Evolutionary conservation across 2,329 filamentous ascomycete genomes (phyloP), one percentile per base, ranked within the genome.

Genomic region (Madurella mycetomatis): DNA sequence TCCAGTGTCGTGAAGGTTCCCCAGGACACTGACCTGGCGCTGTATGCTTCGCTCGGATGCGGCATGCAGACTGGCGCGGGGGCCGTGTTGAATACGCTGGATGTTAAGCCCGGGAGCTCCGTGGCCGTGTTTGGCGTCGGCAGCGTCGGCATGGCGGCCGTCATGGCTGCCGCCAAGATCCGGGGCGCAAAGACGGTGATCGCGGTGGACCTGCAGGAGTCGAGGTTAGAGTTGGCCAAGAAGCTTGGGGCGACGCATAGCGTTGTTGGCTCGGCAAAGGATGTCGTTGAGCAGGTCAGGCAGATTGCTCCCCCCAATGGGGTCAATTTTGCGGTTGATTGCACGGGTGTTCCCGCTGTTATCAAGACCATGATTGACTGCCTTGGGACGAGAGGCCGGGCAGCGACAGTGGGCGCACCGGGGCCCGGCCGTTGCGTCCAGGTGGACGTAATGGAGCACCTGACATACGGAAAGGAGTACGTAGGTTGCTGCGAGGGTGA

Each of bases 351-450:
- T 59, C 64, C 74, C 65, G 57, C 68, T 62, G 65, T 77, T 58
- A 69, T 78, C 64, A 66, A 66, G 32, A 72, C 68, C 19, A 77
- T 77, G 69, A 72, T 79, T 56, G 74, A 77, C 47, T 72, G 73
- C 58, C 69, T 76, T 34, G 67, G 68, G 11, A 63, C 56, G 57
- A 34, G 50, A 15, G 66, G 66, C 1, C 49, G 60, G 18, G 66
- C 57, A 13, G 61, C 64, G 15, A 66, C 63, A 9, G 62, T 66
- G 2, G 66, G 65, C 3, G 64, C 65, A 2, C 64, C 65, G 0
- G 63, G 64, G 31, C 56, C 58, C 2, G 60, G 62, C 9, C 52
- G 53, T 16, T 31, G 4, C 15, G 63, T 62, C 5, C 50, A 17
- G 2, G 58, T 68, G 11, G 64, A 67, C 49, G 58, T 68, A 2